Evolutionary conservation across 352 stramenopile genomes (phyloP).

Genomic region (Phytophthora europaea): DNA sequence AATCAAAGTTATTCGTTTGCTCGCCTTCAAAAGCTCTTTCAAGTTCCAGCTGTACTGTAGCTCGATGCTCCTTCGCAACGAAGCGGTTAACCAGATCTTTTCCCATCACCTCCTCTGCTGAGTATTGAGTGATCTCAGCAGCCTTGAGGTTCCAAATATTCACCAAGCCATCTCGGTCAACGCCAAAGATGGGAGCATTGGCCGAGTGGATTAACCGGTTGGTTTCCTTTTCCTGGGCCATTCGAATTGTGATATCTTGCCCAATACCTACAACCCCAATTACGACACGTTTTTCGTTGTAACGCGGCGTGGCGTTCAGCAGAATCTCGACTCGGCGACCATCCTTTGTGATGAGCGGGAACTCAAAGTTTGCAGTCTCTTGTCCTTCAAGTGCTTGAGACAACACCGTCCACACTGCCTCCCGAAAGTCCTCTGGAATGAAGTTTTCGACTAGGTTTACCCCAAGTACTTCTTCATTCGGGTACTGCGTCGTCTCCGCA

Average conservation of each 20-base stretch:
- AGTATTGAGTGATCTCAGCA: constrained; percentile 80
- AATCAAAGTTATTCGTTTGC: constrained; percentile 87
- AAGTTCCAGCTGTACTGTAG: constrained; percentile 33
- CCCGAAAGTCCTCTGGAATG: constrained; percentile 68
- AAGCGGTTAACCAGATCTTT: constrained; percentile 73
- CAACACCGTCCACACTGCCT: constrained; percentile 61
- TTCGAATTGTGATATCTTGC: constrained; percentile 69
- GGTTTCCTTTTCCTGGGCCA: constrained; percentile 79
- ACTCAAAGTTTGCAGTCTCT: constrained; percentile 73
- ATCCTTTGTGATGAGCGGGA: constrained; percentile 65
- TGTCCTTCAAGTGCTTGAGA: constrained; percentile 65
- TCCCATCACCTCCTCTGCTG: constrained; percentile 82
- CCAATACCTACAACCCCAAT: constrained; percentile 74
- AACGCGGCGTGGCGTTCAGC: constrained; percentile 62
- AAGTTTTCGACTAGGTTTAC: constrained; percentile 83
- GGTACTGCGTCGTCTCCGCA: constrained; percentile 82
- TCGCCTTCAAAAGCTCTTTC: constrained; percentile 58
- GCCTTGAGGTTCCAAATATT: constrained; percentile 87
- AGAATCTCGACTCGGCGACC: constrained; percentile 57
- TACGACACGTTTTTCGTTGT: constrained; percentile 64
- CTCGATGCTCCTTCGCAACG: constrained; percentile 45
- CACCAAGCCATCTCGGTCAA: constrained; percentile 63
- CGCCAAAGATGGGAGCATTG: constrained; percentile 81
- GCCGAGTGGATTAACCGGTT: constrained; percentile 73
- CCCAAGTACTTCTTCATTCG: constrained; percentile 70